phyloP scores from a whole-genome alignment of 2,329 filamentous ascomycete genomes.

The Sporothrix pseudoabietina region DNA sequence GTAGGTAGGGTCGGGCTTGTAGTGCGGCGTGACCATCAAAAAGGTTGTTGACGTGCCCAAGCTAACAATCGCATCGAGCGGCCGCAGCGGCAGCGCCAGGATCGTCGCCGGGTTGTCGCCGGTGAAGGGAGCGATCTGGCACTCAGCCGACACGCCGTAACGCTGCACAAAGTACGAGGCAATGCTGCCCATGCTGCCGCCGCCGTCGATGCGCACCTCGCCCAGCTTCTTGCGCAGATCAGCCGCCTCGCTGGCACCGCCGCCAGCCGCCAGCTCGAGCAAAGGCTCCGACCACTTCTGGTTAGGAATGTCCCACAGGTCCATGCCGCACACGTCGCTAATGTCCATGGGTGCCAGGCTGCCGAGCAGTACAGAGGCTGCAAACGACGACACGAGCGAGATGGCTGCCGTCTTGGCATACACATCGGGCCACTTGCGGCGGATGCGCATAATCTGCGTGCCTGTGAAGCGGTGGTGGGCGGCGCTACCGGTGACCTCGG shows the following conservation, averaged over 20 bases:
- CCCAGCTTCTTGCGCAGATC: conserved; percentile 79
- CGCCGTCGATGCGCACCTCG: conserved; percentile 76
- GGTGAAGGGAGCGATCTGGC: conserved; percentile 82
- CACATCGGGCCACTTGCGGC: conserved; percentile 74
- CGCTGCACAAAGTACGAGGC: conserved; percentile 75
- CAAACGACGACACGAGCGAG: conserved; percentile 91
- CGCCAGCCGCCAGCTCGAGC: conserved; percentile 72
- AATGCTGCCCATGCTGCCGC: conserved; percentile 73
- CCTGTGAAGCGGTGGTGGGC: conserved; percentile 98
- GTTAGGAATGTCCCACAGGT: conserved; percentile 85
- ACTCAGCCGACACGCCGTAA: conserved; percentile 75
- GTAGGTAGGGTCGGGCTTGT: conserved; percentile 85
- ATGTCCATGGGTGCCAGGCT: conserved; percentile 87
- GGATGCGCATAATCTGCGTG: conserved; percentile 91
- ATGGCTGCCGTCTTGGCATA: conserved; percentile 82
- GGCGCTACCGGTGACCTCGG: conserved; percentile 81
- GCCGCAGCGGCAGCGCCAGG: conserved; percentile 80
- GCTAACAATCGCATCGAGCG: conserved; percentile 90
- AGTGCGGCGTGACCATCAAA: conserved; percentile 92
- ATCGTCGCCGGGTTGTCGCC: conserved; percentile 97
- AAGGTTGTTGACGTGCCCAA: conserved; percentile 96
- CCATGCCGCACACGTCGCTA: conserved; percentile 93
- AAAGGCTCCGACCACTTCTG: conserved; percentile 74
- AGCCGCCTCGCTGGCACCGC: conserved; percentile 57
- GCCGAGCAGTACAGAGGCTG: conserved; percentile 87